Percentiles rank a stretch among this genome's conserved stretches.
Evolutionary conservation across 2,329 filamentous ascomycete species (phyloP).

Genomic region (Whalleya microplaca): DNA sequence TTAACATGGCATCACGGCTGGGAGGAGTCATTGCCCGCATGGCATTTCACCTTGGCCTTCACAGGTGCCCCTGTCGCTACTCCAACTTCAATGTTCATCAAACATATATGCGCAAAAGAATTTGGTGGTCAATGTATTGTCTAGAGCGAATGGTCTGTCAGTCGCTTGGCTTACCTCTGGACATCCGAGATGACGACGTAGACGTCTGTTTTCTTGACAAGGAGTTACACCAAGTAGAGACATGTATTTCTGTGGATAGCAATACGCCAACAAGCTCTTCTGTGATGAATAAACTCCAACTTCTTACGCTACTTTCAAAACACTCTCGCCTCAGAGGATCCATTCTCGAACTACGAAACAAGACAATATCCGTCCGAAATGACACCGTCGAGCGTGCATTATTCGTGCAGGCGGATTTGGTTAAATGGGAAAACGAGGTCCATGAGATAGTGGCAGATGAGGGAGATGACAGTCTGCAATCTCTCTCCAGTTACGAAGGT

Average conservation of each 20-base stretch:
- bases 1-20: constrained; percentile 60
- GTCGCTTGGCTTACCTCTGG: constrained; percentile 57
- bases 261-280: background rate
- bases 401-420: constrained; percentile 20
- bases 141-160: constrained; percentile 60
- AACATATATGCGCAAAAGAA: constrained; percentile 50
- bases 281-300: constrained; percentile 6
- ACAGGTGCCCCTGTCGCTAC: constrained; percentile 59
- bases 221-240: constrained; percentile 44
- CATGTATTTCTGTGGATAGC: background rate
- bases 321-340: constrained; percentile 24
- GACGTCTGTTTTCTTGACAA: constrained; percentile 59
- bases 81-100: constrained; percentile 52
- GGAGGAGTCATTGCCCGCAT: constrained; percentile 59
- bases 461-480: too few relatives aligned
- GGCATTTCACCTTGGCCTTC: constrained; percentile 60
- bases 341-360: constrained; percentile 27
- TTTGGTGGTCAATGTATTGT: constrained; percentile 62
- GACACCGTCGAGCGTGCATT: constrained; percentile 19
- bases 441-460: constrained; percentile 9
- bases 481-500: too few relatives aligned
- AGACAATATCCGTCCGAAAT: constrained; percentile 16
- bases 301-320: constrained; percentile 19
- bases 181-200: constrained; percentile 59
- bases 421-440: constrained; percentile 20